Evolutionary conservation across 352 stramenopile genomes (phyloP).

Genomic region (Plasmopara viticola): DNA sequence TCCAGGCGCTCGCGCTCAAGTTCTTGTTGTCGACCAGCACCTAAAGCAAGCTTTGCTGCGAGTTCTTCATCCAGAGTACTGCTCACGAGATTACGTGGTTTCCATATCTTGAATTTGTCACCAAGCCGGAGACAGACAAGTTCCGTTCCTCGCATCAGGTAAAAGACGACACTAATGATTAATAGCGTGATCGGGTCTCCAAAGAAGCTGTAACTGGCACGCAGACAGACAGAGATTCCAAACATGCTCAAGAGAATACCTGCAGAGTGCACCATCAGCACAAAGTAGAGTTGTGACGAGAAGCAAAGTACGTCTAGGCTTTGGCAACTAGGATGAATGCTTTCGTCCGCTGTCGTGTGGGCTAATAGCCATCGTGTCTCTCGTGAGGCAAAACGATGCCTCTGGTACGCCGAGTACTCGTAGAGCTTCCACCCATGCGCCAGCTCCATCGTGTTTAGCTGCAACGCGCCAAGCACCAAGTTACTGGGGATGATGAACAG

Average conservation of each 20-base stretch:
- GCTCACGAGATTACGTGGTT: conserved; percentile 81
- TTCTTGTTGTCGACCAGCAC: conserved; percentile 90
- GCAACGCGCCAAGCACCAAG: conserved; percentile 90
- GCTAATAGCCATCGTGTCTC: conserved; percentile 91
- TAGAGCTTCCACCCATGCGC: conserved; percentile 96
- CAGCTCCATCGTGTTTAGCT: conserved; percentile 95
- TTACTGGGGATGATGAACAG: conserved; percentile 94
- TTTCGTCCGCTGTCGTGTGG: conserved; percentile 80
- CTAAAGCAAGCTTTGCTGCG: conserved; percentile 90
- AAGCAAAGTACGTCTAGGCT: conserved; percentile 94
- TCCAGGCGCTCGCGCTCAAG: conserved; percentile 94
- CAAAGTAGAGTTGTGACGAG: conserved; percentile 91
- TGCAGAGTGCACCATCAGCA: conserved; percentile 75
- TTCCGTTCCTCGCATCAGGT: conserved; percentile 66
- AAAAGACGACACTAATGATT: conserved; percentile 82
- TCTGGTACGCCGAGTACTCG: conserved; percentile 96
- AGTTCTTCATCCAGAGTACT: conserved; percentile 95
- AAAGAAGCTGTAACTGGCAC: conserved; percentile 91
- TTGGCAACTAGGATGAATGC: conserved; percentile 89
- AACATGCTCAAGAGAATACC: conserved; percentile 91
- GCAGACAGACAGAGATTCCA: conserved; percentile 90
- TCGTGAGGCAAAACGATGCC: conserved; percentile 92
- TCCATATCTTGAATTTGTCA: conserved; percentile 87
- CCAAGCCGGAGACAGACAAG: conserved; percentile 55
- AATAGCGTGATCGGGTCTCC: conserved; percentile 88